Evolutionary conservation across 305 asterid genomes (phyloP).

Genomic region (Rubia balearica): DNA sequence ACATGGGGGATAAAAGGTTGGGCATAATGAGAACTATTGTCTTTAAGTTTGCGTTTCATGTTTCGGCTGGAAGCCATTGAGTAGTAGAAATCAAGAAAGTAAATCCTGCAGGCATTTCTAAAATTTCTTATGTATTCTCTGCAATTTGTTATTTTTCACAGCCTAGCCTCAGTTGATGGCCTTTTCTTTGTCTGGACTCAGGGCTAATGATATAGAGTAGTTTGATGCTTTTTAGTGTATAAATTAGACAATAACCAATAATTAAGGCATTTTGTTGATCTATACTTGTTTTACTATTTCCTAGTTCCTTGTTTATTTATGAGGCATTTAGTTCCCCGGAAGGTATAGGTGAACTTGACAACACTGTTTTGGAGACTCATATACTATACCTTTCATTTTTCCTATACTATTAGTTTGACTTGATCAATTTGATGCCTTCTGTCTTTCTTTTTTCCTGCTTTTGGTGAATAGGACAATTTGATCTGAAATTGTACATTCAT

Average conservation of each 20-base stretch:
- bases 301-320: not conserved
- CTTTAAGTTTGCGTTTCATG: not conserved
- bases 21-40: not conserved
- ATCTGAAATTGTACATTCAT: too few relatives aligned
- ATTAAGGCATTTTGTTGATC: not conserved
- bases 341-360: not conserved
- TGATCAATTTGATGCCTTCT: too few relatives aligned
- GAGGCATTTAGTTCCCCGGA: not conserved
- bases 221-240: not conserved
- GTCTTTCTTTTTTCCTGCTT: too few relatives aligned
- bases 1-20: slow-evolving; percentile 98
- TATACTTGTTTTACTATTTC: not conserved
- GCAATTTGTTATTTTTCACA: not conserved
- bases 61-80: not conserved
- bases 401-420: too few relatives aligned
- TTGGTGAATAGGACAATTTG: too few relatives aligned
- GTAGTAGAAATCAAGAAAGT: not conserved
- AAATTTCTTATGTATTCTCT: not conserved
- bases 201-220: not conserved
- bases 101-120: not conserved
- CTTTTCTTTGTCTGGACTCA: not conserved
- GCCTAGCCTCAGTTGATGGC: not conserved
- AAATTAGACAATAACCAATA: too few relatives aligned
- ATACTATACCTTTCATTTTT: too few relatives aligned
- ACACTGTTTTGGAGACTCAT: not conserved